Conservation (phyloP, 2,329 filamentous ascomycete genomes). For the Didymella pomorum region DNA sequence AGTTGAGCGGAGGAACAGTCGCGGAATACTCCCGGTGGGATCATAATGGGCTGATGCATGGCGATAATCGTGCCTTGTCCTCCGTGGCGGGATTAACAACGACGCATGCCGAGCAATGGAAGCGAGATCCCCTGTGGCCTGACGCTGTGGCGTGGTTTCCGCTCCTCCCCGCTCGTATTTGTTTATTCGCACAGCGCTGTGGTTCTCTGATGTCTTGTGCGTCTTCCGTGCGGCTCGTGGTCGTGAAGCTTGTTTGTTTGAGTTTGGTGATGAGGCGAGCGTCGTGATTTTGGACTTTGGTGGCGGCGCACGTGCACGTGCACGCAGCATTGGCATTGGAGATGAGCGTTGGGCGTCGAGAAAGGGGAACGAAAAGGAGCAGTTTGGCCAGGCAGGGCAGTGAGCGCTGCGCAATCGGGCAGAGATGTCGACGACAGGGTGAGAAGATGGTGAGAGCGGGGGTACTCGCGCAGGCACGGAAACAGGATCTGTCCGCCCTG, state of each 20-base stretch:
- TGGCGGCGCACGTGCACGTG: slow-evolving; percentile 12
- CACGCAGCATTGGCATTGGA: neutral
- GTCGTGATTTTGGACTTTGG: neutral
- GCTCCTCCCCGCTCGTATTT: slow-evolving; percentile 38
- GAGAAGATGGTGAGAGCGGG: neutral
- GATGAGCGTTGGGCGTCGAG: neutral
- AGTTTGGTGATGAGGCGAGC: slow-evolving; percentile 6
- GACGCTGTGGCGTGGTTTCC: slow-evolving; percentile 26
- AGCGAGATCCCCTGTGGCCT: slow-evolving; percentile 12
- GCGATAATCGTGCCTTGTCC: slow-evolving; percentile 7
- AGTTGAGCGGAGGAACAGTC: neutral
- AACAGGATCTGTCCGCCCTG: neutral
- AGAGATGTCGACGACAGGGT: neutral
- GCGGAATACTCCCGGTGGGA: slow-evolving; percentile 1
- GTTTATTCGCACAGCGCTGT: slow-evolving; percentile 29
- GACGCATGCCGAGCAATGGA: slow-evolving; percentile 23
- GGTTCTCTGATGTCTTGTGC: slow-evolving; percentile 2
- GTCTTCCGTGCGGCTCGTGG: neutral
- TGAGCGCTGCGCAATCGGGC: neutral
- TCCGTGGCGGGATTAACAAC: slow-evolving; percentile 24
- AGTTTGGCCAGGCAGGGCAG: neutral
- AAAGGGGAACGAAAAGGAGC: slow-evolving; percentile 2
- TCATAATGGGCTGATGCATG: slow-evolving; percentile 15
- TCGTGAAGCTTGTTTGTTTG: neutral
- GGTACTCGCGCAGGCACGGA: neutral